These are phyloP conservation scores for Sonneratia alba DNA, from an alignment of 345 rosid species.

Conservation along the genomic window DNA sequence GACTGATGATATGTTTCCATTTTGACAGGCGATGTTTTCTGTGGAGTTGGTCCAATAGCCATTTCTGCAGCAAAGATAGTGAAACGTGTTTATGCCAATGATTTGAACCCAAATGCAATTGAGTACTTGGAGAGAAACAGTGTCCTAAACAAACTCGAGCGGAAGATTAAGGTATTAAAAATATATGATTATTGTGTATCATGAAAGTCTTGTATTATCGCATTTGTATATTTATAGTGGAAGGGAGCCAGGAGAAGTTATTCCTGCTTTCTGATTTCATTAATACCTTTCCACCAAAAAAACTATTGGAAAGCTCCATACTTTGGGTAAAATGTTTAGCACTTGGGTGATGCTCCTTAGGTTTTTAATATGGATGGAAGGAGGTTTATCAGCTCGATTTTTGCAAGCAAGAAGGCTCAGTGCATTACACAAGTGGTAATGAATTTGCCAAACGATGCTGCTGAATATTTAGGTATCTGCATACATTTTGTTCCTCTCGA, in stretches of 20 bases:
- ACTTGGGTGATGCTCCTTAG: constrained; percentile 21
- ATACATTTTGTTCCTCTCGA: background rate
- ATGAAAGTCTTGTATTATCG: background rate
- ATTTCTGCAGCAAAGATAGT: constrained; percentile 77
- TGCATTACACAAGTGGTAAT: constrained; percentile 67
- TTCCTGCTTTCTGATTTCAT: background rate
- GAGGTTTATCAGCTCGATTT: constrained; percentile 71
- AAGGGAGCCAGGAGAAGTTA: background rate
- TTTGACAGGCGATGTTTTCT: constrained; percentile 72
- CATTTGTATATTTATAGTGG: background rate
- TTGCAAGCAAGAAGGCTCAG: constrained; percentile 56
- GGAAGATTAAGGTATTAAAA: constrained; percentile 48
- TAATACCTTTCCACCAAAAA: background rate
- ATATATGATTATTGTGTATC: constrained; percentile 7
- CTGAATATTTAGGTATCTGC: constrained; percentile 53
- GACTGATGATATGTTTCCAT: background rate
- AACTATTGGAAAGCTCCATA: no score
- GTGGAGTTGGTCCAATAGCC: constrained; percentile 80
- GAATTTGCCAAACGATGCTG: constrained; percentile 86
- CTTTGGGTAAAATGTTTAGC: background rate
- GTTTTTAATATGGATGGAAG: constrained; percentile 86
- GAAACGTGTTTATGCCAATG: constrained; percentile 80
- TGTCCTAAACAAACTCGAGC: constrained; percentile 70
- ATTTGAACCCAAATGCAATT: constrained; percentile 75
- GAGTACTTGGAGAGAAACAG: constrained; percentile 67